Base-by-base conservation (phyloP, 2,329 filamentous ascomycete species). In the Hawksworthiomyces lignivorus region DNA sequence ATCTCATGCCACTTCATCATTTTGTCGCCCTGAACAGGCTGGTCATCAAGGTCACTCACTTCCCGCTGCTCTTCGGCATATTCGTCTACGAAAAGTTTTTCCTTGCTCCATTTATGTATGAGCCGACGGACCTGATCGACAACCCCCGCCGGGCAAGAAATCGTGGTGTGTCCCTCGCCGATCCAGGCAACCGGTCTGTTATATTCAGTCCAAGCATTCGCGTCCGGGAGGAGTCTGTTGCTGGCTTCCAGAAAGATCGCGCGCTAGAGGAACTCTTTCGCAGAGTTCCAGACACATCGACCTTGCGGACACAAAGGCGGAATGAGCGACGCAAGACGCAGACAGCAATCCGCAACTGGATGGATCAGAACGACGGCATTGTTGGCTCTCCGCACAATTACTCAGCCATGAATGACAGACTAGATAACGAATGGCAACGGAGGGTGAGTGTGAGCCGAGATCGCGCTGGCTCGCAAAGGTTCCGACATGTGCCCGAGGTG, bases 261-360 rank as follows among this genome's bases (percentile, higher is more conserved):
- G 89, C 87, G 7, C 66, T 97, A 18, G 90, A 95, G 50, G 89
- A 96, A 56, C 87, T 97, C 0, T 97, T 97, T 58, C 75, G 87
- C 47, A 70, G 76, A 15, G 77, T 80, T 0, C 87, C 84, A 21
- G 81, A 82, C 46, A 69, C 77, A 37, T 73, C 73, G 7, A 70
- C 77, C 3, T 63, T 81, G 40, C 72, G 75, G 15, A 80, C 73
- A 2, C 73, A 77, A 36, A 70, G 73, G 36, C 71, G 75, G 38
- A 70, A 77, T 21, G 81, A 86, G 50, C 74, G 80, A 47, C 75
- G 77, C 28, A 83, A 88, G 57, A 87, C 83, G 2, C 83, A 84
- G 50, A 88, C 82, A 45, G 85, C 87, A 1, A 88, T 96, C 39
- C 81, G 84, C 21, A 82, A 85, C 51, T 96, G 89, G 89, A 95